Conservation (phyloP, 495 filamentous ascomycete genomes). For the Penicillium psychrofluorescens region DNA sequence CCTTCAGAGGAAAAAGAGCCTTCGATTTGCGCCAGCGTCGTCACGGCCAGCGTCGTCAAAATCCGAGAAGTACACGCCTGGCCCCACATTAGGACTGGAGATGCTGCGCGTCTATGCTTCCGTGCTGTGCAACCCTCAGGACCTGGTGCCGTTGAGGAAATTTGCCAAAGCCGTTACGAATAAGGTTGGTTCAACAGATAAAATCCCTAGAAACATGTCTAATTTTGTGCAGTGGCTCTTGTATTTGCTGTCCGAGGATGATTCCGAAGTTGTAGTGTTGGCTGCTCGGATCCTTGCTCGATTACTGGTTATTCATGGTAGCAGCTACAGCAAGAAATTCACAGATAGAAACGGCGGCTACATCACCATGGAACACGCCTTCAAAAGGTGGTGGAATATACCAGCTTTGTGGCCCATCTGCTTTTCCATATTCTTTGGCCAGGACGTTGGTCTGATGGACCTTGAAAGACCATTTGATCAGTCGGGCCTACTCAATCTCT, state of each 20-base stretch:
- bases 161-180: constrained; percentile 95
- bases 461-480: constrained; percentile 67
- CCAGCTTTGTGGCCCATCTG: constrained; percentile 81
- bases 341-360: constrained; percentile 79
- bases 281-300: constrained; percentile 82
- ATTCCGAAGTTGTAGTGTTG: constrained; percentile 72
- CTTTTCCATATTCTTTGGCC: constrained; percentile 82
- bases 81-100: constrained; percentile 57
- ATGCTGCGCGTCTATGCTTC: constrained; percentile 78
- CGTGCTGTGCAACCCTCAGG: constrained; percentile 67
- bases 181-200: constrained; percentile 54
- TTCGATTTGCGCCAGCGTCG: constrained; percentile 26
- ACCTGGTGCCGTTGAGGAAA: constrained; percentile 60
- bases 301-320: constrained; percentile 73
- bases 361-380: constrained; percentile 67
- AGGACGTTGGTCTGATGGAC: constrained; percentile 68
- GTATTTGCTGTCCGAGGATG: constrained; percentile 82
- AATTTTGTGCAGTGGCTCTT: constrained; percentile 69
- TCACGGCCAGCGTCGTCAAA: constrained; percentile 18
- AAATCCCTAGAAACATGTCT: constrained; percentile 1
- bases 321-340: constrained; percentile 76
- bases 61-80: constrained; percentile 24
- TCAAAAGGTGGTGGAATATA: constrained; percentile 86
- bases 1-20: constrained; percentile 47
- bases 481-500: constrained; percentile 63